A percentile compares a stretch with the other conserved stretches of the same genome.
phyloP scores from a whole-genome alignment of 2,329 filamentous ascomycete species.

The Trichoderma pleuroti region DNA sequence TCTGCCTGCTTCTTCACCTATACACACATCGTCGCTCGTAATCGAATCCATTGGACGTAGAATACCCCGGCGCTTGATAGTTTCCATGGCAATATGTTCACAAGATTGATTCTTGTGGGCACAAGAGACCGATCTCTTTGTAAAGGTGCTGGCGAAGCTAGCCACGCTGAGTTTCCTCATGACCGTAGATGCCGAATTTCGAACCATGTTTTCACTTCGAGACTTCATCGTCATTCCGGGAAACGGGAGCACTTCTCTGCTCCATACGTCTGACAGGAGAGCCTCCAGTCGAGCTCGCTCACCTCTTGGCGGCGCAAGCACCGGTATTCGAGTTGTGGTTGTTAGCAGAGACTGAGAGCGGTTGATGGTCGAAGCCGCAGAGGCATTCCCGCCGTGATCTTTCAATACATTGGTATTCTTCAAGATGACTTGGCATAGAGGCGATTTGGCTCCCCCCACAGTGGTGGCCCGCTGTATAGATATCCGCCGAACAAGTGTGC shows the following conservation, averaged over 20 bases:
- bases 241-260: conserved; percentile 72
- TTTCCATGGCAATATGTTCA: conserved; percentile 4
- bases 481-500: conserved; percentile 61
- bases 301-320: conserved; percentile 68
- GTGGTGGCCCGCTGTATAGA: conserved; percentile 79
- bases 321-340: conserved; percentile 61
- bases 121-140: conserved; percentile 63
- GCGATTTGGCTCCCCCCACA: conserved; percentile 64
- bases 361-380: conserved; percentile 55
- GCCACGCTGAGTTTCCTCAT: conserved; percentile 85
- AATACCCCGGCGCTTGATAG: conserved; percentile 7
- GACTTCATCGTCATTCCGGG: conserved; percentile 71
- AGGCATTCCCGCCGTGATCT: conserved; percentile 43
- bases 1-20: conserved; percentile 4
- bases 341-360: conserved; percentile 77
- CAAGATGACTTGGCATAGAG: conserved; percentile 73
- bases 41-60: background rate
- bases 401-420: conserved; percentile 75
- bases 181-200: conserved; percentile 76
- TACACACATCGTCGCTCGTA: background rate
- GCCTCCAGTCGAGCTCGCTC: conserved; percentile 76
- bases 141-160: conserved; percentile 73
- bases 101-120: conserved; percentile 23
- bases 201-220: conserved; percentile 67
- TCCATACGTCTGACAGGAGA: conserved; percentile 77